phyloP scores from a whole-genome alignment of 768 basidiomycete genomes.

The Trametes elegans region DNA sequence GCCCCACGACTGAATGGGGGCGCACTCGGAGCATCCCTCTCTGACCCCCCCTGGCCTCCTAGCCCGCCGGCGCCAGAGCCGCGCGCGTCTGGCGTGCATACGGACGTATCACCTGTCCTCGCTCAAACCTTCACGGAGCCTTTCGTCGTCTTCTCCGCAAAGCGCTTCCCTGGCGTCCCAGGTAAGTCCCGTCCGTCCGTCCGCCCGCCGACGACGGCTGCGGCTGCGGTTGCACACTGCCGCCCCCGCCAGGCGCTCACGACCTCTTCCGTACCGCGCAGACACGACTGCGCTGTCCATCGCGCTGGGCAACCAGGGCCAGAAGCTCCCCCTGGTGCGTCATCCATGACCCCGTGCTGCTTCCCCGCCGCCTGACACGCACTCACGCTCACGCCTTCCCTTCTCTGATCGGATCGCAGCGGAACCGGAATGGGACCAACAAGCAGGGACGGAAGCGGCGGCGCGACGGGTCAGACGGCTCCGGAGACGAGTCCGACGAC shows the following conservation, averaged over 20 bases:
- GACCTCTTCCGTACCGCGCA: constrained; percentile 29
- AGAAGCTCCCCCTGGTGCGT: constrained; percentile 82
- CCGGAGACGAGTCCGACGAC: constrained; percentile 70
- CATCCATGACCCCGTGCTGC: constrained; percentile 27
- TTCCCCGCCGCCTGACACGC: constrained; percentile 15
- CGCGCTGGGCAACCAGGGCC: constrained; percentile 86
- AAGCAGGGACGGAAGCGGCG: constrained; percentile 58
- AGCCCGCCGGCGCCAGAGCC: constrained; percentile 74
- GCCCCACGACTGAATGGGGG: constrained; percentile 7
- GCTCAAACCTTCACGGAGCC: constrained; percentile 82
- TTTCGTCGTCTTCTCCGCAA: constrained; percentile 88
- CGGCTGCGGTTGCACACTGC: too few species aligned
- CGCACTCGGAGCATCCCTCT: constrained; percentile 1
- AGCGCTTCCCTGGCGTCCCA: constrained; percentile 93
- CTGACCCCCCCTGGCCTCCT: constrained; percentile 18
- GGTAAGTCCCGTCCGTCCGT: constrained; percentile 43
- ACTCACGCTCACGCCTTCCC: too few species aligned
- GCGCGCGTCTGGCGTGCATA: constrained; percentile 65
- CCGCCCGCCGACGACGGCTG: constrained; percentile 18
- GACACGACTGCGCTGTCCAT: constrained; percentile 90
- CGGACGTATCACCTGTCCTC: constrained; percentile 68
- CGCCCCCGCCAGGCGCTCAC: too few species aligned
- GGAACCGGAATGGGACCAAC: constrained; percentile 75
- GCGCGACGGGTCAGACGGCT: constrained; percentile 60
- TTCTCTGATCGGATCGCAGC: constrained; percentile 44